Conservation (phyloP, 306 rosid genomes). For the Parietaria judaica region DNA sequence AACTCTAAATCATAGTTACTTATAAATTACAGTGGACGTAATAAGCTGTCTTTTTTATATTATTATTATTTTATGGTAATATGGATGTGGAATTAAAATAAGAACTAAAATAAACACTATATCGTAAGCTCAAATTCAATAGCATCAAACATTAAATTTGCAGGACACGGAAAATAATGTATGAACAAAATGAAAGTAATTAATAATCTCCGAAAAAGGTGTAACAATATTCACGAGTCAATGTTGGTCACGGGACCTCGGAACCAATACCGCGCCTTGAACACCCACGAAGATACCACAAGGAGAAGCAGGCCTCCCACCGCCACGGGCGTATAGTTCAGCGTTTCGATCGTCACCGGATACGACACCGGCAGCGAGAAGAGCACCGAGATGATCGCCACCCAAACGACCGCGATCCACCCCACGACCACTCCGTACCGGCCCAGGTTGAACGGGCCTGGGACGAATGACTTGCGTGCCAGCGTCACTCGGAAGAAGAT, state of each 20-base stretch:
- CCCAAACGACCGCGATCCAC: conserved; percentile 91
- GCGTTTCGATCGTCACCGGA: conserved; percentile 60
- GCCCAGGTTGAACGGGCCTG: conserved; percentile 86
- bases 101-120: too few species aligned
- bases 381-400: conserved; percentile 57
- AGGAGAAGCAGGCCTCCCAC: conserved; percentile 70
- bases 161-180: too few species aligned
- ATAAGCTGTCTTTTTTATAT: too few species aligned
- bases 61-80: too few species aligned
- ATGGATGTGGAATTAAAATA: too few species aligned
- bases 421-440: conserved; percentile 54
- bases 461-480: conserved; percentile 53
- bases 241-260: conserved; percentile 73
- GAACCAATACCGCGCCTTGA: conserved; percentile 70
- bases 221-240: conserved; percentile 28
- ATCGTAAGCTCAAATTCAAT: too few species aligned
- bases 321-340: conserved; percentile 90
- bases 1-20: too few species aligned
- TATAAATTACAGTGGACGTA: too few species aligned
- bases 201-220: too few species aligned
- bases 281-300: conserved; percentile 55
- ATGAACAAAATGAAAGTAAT: too few species aligned
- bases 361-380: conserved; percentile 83
- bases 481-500: conserved; percentile 82
- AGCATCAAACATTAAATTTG: too few species aligned